Conservation (phyloP, 345 rosid species). For the Hevea brasiliensis region DNA sequence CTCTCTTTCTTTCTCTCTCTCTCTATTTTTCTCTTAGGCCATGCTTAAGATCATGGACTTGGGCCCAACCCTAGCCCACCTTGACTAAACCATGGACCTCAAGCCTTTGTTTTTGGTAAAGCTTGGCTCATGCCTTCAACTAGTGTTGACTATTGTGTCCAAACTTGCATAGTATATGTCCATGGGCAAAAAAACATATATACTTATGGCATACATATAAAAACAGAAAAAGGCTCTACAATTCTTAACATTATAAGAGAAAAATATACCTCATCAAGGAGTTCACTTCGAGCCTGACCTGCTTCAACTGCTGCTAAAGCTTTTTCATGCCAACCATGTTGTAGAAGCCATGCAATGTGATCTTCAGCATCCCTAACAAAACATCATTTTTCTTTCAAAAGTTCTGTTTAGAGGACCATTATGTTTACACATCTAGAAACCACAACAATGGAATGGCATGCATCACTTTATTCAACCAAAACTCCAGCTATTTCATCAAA, state of each 20-base stretch:
- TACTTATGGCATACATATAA: too few species aligned
- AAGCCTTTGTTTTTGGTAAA: not conserved
- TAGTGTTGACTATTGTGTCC: not conserved
- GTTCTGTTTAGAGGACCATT: not conserved
- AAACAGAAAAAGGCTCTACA: too few species aligned
- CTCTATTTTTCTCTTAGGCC: not conserved
- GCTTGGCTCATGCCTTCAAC: not conserved
- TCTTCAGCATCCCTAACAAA: slow-evolving; percentile 89
- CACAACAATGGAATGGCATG: not conserved
- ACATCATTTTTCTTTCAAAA: not conserved
- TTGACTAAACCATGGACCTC: not conserved
- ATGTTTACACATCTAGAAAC: not conserved
- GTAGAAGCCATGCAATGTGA: slow-evolving; percentile 98
- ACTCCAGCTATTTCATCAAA: not conserved
- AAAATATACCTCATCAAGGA: slow-evolving; percentile 80
- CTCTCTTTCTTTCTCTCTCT: too few species aligned
- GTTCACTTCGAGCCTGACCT: slow-evolving; percentile 90
- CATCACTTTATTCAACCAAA: not conserved
- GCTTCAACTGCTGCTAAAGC: slow-evolving; percentile 98
- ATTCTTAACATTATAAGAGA: not conserved
- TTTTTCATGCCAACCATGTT: slow-evolving; percentile 97
- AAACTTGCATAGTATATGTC: not conserved
- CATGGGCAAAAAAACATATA: not conserved
- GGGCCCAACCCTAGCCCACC: not conserved
- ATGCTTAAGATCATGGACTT: not conserved